Evolutionary conservation across 1,139 yeast species (phyloP), one percentile per base, ranked within the genome.

Genomic region (Trichomonascaceae sp.): DNA sequence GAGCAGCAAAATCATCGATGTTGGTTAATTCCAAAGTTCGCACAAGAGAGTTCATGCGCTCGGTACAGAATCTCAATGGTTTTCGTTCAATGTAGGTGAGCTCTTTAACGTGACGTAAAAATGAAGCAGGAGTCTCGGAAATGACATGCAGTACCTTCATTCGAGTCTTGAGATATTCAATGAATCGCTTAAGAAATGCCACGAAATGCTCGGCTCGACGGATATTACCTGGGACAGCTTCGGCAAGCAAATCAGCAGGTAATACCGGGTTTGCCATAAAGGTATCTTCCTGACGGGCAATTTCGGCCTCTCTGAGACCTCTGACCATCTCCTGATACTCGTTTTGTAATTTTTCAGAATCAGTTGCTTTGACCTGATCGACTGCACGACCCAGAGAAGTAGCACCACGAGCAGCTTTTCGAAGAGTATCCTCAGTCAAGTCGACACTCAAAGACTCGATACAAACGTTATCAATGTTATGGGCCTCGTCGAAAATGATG

Each of bases 131-230:
- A 0, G 99, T 95, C 68, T 93, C 99, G 46, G 97, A 89, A 49
- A 93, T 90, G 50, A 95, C 99, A 73, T 93, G 97, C 50, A 95
- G 73, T 1, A 93, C 97, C 73, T 93, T 93, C 99, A 93, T 93
- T 71, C 99, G 83, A 2, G 98, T 93, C 65, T 93, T 93, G 63
- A 93, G 75, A 70, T 95, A 93, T 67, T 95, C 99, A 46, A 95
- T 88, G 63, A 93, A 87, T 59, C 99, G 75, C 64, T 90, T 89
- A 66, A 93, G 76, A 66, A 93, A 93, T 1, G 97, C 89, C 13
- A 93, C 85, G 66, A 93, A 93, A 73, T 93, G 99, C 66, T 95
- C 99, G 0, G 98, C 99, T 63, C 96, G 82, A 60, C 99, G 77
- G 51, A 93, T 93, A 64, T 95, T 91, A 9, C 99, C 99, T 0